These are phyloP conservation scores for Malassezia caprae DNA, from an alignment of 1,284 basidiomycete genomes.

Conservation along the genomic window DNA sequence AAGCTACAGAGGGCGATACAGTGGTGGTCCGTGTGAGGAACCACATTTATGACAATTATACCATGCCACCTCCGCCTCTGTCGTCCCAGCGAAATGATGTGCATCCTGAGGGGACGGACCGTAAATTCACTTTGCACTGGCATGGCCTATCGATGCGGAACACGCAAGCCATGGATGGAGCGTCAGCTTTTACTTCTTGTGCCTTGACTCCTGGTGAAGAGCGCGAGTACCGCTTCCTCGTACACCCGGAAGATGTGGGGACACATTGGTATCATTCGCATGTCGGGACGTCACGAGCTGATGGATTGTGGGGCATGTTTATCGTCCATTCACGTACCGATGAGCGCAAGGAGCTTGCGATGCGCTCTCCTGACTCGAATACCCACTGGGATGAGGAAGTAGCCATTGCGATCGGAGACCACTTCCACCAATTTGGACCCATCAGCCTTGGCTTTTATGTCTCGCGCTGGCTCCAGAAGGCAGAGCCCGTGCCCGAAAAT, in stretches of 20 bases:
- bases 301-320: slow-evolving; percentile 39
- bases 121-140: slow-evolving; percentile 29
- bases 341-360: slow-evolving; percentile 20
- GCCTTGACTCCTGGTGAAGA: slow-evolving; percentile 31
- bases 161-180: slow-evolving; percentile 37
- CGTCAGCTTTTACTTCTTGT: slow-evolving; percentile 43
- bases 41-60: slow-evolving; percentile 20
- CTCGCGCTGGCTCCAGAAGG: slow-evolving; percentile 32
- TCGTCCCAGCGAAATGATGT: slow-evolving; percentile 2
- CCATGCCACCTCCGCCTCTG: slow-evolving; percentile 16
- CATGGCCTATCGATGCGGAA: slow-evolving; percentile 42
- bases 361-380: neutral
- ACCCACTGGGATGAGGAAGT: slow-evolving; percentile 35
- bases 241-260: slow-evolving; percentile 42
- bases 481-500: slow-evolving; percentile 49
- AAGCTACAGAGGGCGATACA: slow-evolving; percentile 39
- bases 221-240: slow-evolving; percentile 27
- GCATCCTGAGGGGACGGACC: slow-evolving; percentile 9
- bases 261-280: slow-evolving; percentile 51
- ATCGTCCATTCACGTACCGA: slow-evolving; percentile 43
- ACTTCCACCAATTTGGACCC: slow-evolving; percentile 32
- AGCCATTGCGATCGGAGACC: slow-evolving; percentile 32
- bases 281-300: slow-evolving; percentile 33
- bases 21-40: slow-evolving; percentile 36
- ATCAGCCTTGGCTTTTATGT: slow-evolving; percentile 22